Base-by-base conservation (phyloP, 345 rosid genomes). In the Pseudoturritis turrita region DNA sequence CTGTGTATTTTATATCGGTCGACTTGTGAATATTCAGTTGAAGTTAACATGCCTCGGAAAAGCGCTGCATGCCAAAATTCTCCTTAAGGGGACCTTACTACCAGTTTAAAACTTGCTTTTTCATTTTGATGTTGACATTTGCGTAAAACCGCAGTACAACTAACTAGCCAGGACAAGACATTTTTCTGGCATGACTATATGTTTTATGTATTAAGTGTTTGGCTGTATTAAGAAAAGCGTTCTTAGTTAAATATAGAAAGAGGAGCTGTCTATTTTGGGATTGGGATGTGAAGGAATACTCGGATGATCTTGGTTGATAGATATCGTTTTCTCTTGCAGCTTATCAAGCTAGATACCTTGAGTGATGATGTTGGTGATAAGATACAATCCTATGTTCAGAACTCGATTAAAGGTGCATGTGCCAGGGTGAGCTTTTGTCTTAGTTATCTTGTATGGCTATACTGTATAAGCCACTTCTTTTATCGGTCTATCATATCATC, bases 331-430 rank as follows among this genome's bases (percentile, higher is more conserved):
- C 49, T 36, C 23, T 44, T 82, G 78, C 80, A 95, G 99, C 78
- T 84, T 58, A 71, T 43, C 54, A 81, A 69, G 61, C 81, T 88
- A 75, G 68, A 70, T 70, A 23, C 79, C 65, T 54, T 78, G 74
- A 73, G 81, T 70, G 85, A 78, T 33, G 62, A 70, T 73, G 77
- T 82, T 77, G 71, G 72, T 33, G 73, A 71, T 72, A 89, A 81
- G 69, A 74, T 89, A 77, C 88, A 83, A 72, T 63, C 68, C 45
- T 89, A 82, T 55, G 93, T 89, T 74, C 83, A 81, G 81, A 87
- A 68, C 55, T 87, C 97, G 28, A 58, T 80, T 49, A 80, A 89
- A 83, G 91, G 93, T 76, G 93, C 87, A 74, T 85, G 73, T 67
- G 79, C 75, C 61, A 84, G 85, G 90, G 99, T 88, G 68, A 84